Percentiles rank a stretch among this genome's conserved stretches.
These are phyloP conservation scores for Sedum album DNA, from an alignment of 164 flowering plant species.

Conservation along the genomic window DNA sequence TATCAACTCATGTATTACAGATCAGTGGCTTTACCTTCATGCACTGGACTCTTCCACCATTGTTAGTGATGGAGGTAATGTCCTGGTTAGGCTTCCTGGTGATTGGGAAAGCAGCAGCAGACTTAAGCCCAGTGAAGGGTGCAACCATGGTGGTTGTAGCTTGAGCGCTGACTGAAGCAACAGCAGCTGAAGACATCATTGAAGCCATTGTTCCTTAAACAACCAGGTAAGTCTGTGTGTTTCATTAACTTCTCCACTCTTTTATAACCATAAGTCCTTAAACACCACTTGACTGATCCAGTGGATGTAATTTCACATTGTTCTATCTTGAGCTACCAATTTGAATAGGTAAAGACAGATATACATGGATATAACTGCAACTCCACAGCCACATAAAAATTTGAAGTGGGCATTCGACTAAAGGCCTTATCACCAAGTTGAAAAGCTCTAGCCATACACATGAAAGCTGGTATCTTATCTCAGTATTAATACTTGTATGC, in stretches of 20 bases:
- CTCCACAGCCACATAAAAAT: not conserved
- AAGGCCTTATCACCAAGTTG: conserved; percentile 1
- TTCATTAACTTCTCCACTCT: no score
- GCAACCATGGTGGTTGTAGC: conserved; percentile 35
- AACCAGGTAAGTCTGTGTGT: no score
- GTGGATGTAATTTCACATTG: not conserved
- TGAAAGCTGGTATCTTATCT: not conserved
- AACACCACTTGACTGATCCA: not conserved
- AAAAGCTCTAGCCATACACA: not conserved
- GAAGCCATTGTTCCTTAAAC: conserved; percentile 32
- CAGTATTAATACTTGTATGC: no score
- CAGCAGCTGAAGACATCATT: conserved; percentile 35
- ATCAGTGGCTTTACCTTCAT: no score
- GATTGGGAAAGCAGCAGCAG: conserved; percentile 35
- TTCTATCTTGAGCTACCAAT: not conserved
- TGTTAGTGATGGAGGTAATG: not conserved
- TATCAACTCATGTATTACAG: no score
- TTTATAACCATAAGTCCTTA: not conserved
- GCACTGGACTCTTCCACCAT: conserved; percentile 30
- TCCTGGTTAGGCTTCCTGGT: conserved; percentile 28
- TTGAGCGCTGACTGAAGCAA: conserved; percentile 37
- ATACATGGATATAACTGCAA: not conserved
- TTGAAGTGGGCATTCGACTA: not conserved
- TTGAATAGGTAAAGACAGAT: not conserved
- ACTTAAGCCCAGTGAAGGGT: conserved; percentile 52